These are phyloP conservation scores for Agaricus subrufescens DNA, from an alignment of 768 basidiomycete species.

Conservation along the genomic window DNA sequence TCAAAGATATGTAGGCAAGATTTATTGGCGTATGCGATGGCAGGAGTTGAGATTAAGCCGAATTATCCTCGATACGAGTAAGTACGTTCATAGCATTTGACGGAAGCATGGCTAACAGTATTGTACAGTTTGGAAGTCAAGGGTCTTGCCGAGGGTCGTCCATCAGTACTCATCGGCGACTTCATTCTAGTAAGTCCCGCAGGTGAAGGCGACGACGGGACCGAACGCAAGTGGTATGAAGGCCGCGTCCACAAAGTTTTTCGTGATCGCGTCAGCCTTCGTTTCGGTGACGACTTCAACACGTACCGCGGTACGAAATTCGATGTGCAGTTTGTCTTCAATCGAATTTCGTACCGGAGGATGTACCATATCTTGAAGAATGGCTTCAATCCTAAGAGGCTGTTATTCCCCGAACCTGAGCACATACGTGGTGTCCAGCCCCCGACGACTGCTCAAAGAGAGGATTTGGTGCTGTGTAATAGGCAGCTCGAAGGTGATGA, in stretches of 20 bases:
- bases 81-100: constrained; percentile 10
- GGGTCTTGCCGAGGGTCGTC: constrained; percentile 54
- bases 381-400: constrained; percentile 28
- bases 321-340: constrained; percentile 53
- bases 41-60: constrained; percentile 28
- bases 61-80: constrained; percentile 41
- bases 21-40: constrained; percentile 31
- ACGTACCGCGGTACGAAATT: constrained; percentile 33
- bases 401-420: constrained; percentile 41
- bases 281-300: constrained; percentile 42
- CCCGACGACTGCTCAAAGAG: constrained; percentile 16
- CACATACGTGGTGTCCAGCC: constrained; percentile 18
- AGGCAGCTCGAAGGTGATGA: constrained; percentile 34
- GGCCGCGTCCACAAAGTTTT: constrained; percentile 47
- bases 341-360: constrained; percentile 46
- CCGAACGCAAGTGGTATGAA: constrained; percentile 29
- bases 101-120: neutral
- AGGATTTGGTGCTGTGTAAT: constrained; percentile 21
- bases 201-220: constrained; percentile 16
- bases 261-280: constrained; percentile 37
- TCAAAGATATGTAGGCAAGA: constrained; percentile 24
- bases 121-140: constrained; percentile 41
- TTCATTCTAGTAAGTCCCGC: constrained; percentile 31
- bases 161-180: constrained; percentile 53
- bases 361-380: constrained; percentile 51